phyloP scores from a whole-genome alignment of 148 eudicot genomes.

The Hydrangea macrophylla region DNA sequence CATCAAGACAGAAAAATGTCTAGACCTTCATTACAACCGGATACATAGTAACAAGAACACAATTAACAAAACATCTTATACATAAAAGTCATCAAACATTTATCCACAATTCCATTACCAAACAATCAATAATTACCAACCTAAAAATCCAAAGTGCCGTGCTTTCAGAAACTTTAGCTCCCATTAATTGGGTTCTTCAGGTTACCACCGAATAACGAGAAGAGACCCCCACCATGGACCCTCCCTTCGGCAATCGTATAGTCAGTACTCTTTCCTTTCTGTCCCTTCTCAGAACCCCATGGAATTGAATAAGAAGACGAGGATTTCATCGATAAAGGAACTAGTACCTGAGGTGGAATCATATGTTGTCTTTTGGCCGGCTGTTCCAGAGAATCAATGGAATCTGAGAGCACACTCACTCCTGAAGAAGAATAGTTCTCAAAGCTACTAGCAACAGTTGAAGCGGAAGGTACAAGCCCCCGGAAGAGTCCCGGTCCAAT shows the following conservation, averaged over 20 bases:
- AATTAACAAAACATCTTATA: background rate
- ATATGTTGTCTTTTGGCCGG: slow-evolving; percentile 49
- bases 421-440: slow-evolving; percentile 51
- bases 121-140: slow-evolving; percentile 19
- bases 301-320: slow-evolving; percentile 34
- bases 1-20: background rate
- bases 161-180: slow-evolving; percentile 15
- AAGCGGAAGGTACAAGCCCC: slow-evolving; percentile 58
- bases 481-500: slow-evolving; percentile 80
- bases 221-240: slow-evolving; percentile 89
- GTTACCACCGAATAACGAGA: slow-evolving; percentile 74
- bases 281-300: slow-evolving; percentile 26
- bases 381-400: slow-evolving; percentile 38
- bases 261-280: slow-evolving; percentile 24
- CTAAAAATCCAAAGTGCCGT: background rate
- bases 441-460: slow-evolving; percentile 32
- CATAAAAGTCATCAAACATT: background rate
- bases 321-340: slow-evolving; percentile 89
- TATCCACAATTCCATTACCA: slow-evolving; percentile 28
- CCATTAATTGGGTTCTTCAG: slow-evolving; percentile 56
- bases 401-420: slow-evolving; percentile 55
- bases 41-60: background rate
- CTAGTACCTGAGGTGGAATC: slow-evolving; percentile 84
- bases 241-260: slow-evolving; percentile 68
- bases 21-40: background rate